Evolutionary conservation across 148 eudicot species (phyloP).

Genomic region (Camellia granthamiana): DNA sequence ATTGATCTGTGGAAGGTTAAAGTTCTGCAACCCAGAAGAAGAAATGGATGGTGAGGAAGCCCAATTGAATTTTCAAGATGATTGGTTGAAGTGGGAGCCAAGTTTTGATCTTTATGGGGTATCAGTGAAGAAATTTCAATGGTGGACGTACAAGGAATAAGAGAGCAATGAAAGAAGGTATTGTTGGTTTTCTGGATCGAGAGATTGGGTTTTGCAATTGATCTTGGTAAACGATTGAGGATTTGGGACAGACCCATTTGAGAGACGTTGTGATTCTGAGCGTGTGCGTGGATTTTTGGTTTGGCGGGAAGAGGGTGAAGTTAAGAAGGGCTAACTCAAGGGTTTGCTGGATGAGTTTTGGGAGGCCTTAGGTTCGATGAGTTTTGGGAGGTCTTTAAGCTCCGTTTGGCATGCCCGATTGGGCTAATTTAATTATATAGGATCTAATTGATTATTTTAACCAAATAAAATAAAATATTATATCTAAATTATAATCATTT

Average conservation of each 20-base stretch:
- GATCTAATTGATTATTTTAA: too few species aligned
- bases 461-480: too few species aligned
- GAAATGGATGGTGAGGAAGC: not conserved
- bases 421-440: too few species aligned
- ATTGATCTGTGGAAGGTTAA: conserved; percentile 28
- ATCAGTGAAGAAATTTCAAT: not conserved
- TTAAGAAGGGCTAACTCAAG: too few species aligned
- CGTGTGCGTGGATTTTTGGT: too few species aligned
- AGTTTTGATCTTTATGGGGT: conserved; percentile 8
- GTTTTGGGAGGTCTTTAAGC: too few species aligned
- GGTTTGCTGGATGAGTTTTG: too few species aligned
- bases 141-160: not conserved
- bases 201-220: not conserved
- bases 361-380: too few species aligned
- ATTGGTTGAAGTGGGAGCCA: conserved; percentile 2
- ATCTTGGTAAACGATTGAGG: conserved; percentile 17
- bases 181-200: not conserved
- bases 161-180: not conserved
- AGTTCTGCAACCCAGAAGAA: not conserved
- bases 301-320: too few species aligned
- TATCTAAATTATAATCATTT: too few species aligned
- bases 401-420: too few species aligned
- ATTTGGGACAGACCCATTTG: conserved; percentile 18
- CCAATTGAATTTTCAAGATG: not conserved
- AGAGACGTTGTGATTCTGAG: not conserved